phyloP scores from a whole-genome alignment of 208 protist genomes.

The Leptomonas pyrrhocoris region DNA sequence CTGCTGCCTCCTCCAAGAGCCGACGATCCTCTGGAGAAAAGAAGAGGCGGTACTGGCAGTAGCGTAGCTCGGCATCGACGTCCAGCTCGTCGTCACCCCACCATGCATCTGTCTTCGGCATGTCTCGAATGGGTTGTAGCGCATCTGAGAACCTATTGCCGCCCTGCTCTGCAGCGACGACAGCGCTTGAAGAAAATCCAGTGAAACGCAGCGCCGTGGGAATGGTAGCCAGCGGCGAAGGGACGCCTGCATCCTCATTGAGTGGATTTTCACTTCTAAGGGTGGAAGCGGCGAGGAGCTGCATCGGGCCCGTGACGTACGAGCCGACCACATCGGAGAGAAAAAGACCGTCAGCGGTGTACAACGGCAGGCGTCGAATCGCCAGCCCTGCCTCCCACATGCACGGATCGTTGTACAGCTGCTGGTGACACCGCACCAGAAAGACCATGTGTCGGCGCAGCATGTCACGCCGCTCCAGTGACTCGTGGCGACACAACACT shows the following conservation, averaged over 20 bases:
- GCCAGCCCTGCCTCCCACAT: conserved; percentile 39
- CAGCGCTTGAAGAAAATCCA: background rate
- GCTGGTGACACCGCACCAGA: conserved; percentile 63
- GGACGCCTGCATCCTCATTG: background rate
- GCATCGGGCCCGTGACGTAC: background rate
- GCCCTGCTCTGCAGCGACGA: background rate
- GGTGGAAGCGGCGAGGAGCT: background rate
- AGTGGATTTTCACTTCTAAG: background rate
- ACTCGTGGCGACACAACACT: conserved; percentile 53
- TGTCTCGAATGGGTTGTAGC: too few species aligned
- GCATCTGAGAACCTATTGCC: background rate
- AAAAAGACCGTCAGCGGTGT: conserved; percentile 35
- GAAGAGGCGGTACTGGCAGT: conserved; percentile 42
- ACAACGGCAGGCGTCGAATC: conserved; percentile 36
- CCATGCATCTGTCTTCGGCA: background rate
- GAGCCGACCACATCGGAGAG: conserved; percentile 5
- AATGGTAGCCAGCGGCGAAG: background rate
- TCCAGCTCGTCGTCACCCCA: conserved; percentile 9
- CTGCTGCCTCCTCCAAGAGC: conserved; percentile 30
- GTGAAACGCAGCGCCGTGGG: background rate
- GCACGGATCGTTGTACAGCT: conserved; percentile 57
- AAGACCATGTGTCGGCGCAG: conserved; percentile 46
- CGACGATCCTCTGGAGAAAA: conserved; percentile 50
- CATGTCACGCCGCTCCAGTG: conserved; percentile 69
- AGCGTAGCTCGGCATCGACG: conserved; percentile 27